These are phyloP conservation scores for Lagenidium giganteum DNA, from an alignment of 352 stramenopile genomes.

Conservation along the genomic window DNA sequence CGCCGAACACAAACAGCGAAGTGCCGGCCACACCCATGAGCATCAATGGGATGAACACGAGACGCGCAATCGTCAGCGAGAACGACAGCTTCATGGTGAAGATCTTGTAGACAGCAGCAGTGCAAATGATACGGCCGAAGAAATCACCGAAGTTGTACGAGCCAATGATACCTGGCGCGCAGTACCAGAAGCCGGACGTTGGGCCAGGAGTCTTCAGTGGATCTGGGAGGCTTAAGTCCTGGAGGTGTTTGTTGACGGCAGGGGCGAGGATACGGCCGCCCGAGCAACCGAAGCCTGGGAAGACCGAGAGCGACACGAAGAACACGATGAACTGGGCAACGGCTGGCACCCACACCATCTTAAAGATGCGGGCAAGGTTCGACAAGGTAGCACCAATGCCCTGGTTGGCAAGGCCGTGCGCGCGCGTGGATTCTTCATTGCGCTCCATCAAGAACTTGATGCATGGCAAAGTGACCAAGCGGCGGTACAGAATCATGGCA, in stretches of 20 bases:
- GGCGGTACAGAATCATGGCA: conserved; percentile 40
- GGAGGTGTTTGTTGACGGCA: conserved; percentile 18
- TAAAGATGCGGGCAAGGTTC: conserved; percentile 42
- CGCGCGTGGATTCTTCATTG: conserved; percentile 24
- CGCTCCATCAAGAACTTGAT: conserved; percentile 54
- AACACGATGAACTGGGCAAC: conserved; percentile 51
- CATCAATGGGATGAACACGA: conserved; percentile 21
- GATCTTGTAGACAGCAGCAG: conserved; percentile 15
- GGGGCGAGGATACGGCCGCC: conserved; percentile 25
- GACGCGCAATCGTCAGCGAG: conserved; percentile 12
- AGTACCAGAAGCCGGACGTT: too few relatives aligned
- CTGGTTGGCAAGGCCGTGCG: conserved; percentile 25
- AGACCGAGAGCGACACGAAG: conserved; percentile 51
- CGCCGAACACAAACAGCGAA: conserved; percentile 23
- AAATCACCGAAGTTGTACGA: conserved; percentile 34
- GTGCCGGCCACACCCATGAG: conserved; percentile 16
- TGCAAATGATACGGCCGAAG: conserved; percentile 22
- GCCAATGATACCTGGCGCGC: conserved; percentile 25
- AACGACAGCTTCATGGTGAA: conserved; percentile 18
- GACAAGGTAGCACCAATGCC: conserved; percentile 20
- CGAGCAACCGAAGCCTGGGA: conserved; percentile 48
- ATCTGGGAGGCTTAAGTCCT: neutral
- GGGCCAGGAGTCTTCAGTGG: too few relatives aligned
- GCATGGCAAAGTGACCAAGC: conserved; percentile 24
- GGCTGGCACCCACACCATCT: conserved; percentile 39